These are phyloP conservation scores for Penicillium fuscoglaucum DNA, from an alignment of 2,329 filamentous ascomycete species.

Conservation along the genomic window DNA sequence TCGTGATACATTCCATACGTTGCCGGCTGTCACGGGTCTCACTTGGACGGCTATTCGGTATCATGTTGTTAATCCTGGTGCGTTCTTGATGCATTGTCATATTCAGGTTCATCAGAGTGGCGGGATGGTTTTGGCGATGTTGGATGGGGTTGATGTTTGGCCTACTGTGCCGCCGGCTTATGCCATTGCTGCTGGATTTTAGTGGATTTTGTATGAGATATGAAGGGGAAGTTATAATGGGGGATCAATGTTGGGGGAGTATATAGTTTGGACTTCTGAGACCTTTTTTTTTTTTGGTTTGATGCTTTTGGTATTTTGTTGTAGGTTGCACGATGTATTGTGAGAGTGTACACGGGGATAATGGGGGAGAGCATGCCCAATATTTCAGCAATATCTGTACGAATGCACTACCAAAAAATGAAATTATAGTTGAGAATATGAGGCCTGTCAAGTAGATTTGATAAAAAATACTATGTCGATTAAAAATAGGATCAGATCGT, in stretches of 20 bases:
- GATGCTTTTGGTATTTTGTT: not conserved
- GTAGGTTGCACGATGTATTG: not conserved
- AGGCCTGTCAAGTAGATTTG: not conserved
- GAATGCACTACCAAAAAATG: not conserved
- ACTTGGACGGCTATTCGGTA: constrained; percentile 51
- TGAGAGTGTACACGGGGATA: not conserved
- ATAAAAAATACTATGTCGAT: not conserved
- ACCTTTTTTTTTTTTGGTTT: not conserved
- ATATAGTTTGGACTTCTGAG: not conserved
- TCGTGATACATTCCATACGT: constrained; percentile 53
- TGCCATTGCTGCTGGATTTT: constrained; percentile 19
- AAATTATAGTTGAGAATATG: not conserved
- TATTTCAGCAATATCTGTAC: not conserved
- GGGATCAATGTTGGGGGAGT: not conserved
- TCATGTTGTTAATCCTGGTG: constrained; percentile 50
- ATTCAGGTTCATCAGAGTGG: constrained; percentile 52
- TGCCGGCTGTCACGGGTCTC: constrained; percentile 29
- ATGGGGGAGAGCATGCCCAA: not conserved
- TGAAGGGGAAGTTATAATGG: not conserved
- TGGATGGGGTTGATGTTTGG: constrained; percentile 54
- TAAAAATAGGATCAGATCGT: not conserved
- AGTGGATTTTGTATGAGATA: not conserved
- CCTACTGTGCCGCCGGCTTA: constrained; percentile 22
- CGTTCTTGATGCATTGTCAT: constrained; percentile 56
- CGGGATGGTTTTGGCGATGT: constrained; percentile 51